Evolutionary conservation across 2,329 filamentous ascomycete species (phyloP).

Genomic region (Sarocladium oryzae): DNA sequence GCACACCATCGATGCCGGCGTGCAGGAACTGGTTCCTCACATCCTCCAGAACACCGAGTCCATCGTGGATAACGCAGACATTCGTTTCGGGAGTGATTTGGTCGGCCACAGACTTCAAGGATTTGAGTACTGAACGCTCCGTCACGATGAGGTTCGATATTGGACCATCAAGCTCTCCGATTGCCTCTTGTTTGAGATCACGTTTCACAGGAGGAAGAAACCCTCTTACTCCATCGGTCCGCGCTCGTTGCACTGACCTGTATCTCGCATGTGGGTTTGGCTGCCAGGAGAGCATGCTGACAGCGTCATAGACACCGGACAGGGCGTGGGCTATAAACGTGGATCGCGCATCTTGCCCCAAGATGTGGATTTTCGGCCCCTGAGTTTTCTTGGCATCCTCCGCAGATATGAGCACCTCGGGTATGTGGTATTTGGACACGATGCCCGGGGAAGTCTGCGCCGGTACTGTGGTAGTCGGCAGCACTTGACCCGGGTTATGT

Average conservation of each 20-base stretch:
- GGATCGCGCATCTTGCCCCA: slow-evolving; percentile 34
- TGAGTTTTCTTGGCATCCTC: slow-evolving; percentile 22
- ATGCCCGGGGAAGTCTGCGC: slow-evolving; percentile 9
- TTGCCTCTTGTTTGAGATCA: slow-evolving; percentile 14
- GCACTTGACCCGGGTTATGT: not conserved
- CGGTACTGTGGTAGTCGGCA: not conserved
- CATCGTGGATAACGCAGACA: slow-evolving; percentile 71
- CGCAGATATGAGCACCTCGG: slow-evolving; percentile 25
- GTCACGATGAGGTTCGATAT: slow-evolving; percentile 70
- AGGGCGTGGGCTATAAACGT: slow-evolving; percentile 35
- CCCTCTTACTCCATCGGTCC: not conserved
- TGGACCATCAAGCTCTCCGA: slow-evolving; percentile 32
- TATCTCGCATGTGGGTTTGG: slow-evolving; percentile 6
- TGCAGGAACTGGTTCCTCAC: slow-evolving; percentile 64
- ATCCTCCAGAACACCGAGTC: slow-evolving; percentile 76
- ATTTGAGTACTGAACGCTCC: slow-evolving; percentile 50
- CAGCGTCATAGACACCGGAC: slow-evolving; percentile 33
- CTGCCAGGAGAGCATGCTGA: slow-evolving; percentile 27
- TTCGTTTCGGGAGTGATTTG: slow-evolving; percentile 64
- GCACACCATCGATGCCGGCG: slow-evolving; percentile 54
- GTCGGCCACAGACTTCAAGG: slow-evolving; percentile 54
- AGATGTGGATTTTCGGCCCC: slow-evolving; percentile 34
- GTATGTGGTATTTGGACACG: slow-evolving; percentile 1
- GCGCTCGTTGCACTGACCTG: not conserved
- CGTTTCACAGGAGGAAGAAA: slow-evolving; percentile 8